A percentile compares a stretch with the other conserved stretches of the same genome.
Conservation (phyloP, 2,329 filamentous ascomycete species). For the Pseudopithomyces chartarum region DNA sequence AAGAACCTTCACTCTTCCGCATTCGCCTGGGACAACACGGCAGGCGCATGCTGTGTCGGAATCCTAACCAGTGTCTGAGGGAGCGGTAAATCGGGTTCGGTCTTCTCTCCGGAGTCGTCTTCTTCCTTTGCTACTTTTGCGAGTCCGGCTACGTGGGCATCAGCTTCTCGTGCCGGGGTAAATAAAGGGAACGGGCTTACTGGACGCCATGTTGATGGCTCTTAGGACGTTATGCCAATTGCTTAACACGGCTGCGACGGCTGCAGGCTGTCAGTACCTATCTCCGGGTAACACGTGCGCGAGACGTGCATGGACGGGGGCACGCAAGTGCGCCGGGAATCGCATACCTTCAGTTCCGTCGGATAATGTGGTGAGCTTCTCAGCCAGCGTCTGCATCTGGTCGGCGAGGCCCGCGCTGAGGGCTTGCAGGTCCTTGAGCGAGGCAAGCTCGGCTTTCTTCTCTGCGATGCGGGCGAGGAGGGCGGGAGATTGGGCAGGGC, state of each 20-base stretch:
- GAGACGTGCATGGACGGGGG: conserved; percentile 1
- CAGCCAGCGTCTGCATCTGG: conserved; percentile 82
- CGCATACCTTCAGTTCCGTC: conserved; percentile 77
- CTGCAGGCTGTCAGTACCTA: conserved; percentile 50
- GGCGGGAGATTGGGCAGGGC: conserved; percentile 67
- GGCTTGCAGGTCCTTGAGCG: conserved; percentile 76
- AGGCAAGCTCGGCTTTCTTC: conserved; percentile 83
- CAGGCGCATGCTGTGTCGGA: conserved; percentile 70
- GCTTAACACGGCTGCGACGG: conserved; percentile 80
- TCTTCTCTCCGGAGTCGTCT: conserved; percentile 47
- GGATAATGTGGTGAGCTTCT: conserved; percentile 76
- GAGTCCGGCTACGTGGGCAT: conserved; percentile 64
- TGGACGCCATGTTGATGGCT: conserved; percentile 84
- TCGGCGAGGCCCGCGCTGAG: conserved; percentile 77
- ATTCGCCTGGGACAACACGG: conserved; percentile 40
- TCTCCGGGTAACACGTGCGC: conserved; percentile 11
- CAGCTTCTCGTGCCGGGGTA: conserved; percentile 10
- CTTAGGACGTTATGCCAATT: conserved; percentile 89
- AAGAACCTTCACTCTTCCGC: conserved; percentile 38
- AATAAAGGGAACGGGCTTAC: conserved; percentile 56
- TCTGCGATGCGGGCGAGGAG: conserved; percentile 79
- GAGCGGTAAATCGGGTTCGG: conserved; percentile 57
- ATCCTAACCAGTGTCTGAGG: conserved; percentile 85
- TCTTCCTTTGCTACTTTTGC: conserved; percentile 61
- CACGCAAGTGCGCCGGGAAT: not conserved